Evolutionary conservation across 2,329 filamentous ascomycete genomes (phyloP), one percentile per base, ranked within the genome.

Genomic region (Domatiomyces catenatus): DNA sequence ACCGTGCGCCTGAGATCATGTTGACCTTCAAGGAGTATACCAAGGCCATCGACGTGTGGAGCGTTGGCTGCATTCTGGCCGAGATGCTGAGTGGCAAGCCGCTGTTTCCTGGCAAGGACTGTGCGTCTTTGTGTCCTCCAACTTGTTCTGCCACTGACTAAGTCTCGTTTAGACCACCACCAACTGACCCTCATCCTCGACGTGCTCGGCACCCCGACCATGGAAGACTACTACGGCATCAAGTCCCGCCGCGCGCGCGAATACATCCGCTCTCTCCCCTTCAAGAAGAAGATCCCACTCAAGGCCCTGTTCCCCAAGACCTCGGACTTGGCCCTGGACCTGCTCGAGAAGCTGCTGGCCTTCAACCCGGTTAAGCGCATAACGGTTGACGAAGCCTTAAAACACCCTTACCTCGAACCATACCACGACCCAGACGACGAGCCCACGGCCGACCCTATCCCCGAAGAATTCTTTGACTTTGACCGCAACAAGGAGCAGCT

Each of bases 211-310:
- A 98, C 92, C 2, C 92, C 92, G 2, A 98, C 92, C 10, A 98
- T 98, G 92, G 92, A 98, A 68, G 92, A 98, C 67, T 98, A 98
- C 77, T 98, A 98, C 63, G 92, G 92, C 58, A 98, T 98, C 79
- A 98, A 98, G 73, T 96, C 92, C 49, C 85, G 92, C 58, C 86
- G 92, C 63, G 92, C 92, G 48, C 81, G 92, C 58, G 92, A 98
- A 71, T 98, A 98, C 72, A 98, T 98, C 65, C 87, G 92, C 55
- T 95, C 89, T 49, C 78, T 96, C 46, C 90, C 92, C 17, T 96
- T 96, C 76, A 96, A 96, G 80, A 96, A 96, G 82, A 96, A 96
- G 81, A 93, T 96, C 46, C 89, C 92, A 0, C 92, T 95, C 80
- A 86, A 92, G 67, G 86, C 84, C 44, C 81, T 98, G 67, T 98